Evolutionary conservation across 352 stramenopile genomes (phyloP).

Genomic region (Elongisporangium anandrum): DNA sequence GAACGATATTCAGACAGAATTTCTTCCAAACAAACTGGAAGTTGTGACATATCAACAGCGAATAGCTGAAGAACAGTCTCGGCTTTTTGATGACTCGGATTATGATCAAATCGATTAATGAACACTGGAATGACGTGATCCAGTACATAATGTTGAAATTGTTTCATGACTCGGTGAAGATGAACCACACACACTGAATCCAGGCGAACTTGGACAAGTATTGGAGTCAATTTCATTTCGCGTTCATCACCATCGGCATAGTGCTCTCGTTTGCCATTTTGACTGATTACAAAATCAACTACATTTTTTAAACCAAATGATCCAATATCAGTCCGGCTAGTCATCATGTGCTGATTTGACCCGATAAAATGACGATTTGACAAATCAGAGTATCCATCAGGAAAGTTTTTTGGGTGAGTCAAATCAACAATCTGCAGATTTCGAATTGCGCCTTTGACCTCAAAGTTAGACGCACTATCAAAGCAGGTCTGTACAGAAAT

Average conservation of each 20-base stretch:
- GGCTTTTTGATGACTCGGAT: slow-evolving; percentile 24
- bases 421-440: slow-evolving; percentile 72
- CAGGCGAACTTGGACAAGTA: slow-evolving; percentile 45
- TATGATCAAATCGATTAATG: slow-evolving; percentile 21
- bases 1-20: slow-evolving; percentile 9
- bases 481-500: slow-evolving; percentile 7
- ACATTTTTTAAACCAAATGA: slow-evolving; percentile 61
- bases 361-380: slow-evolving; percentile 70
- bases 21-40: slow-evolving; percentile 34
- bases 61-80: slow-evolving; percentile 25
- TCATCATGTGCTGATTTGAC: slow-evolving; percentile 47
- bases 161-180: slow-evolving; percentile 83
- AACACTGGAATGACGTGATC: slow-evolving; percentile 42
- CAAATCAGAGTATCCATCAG: slow-evolving; percentile 25
- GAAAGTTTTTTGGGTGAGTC: slow-evolving; percentile 33
- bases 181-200: slow-evolving; percentile 83
- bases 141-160: slow-evolving; percentile 72
- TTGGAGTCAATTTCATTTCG: slow-evolving; percentile 2
- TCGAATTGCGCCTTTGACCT: slow-evolving; percentile 61
- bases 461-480: slow-evolving; percentile 6
- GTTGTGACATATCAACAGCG: slow-evolving; percentile 23
- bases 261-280: neutral
- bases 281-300: slow-evolving; percentile 53
- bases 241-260: slow-evolving; percentile 1
- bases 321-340: slow-evolving; percentile 27